Percentiles rank a stretch among this genome's conserved stretches.
phyloP scores from a whole-genome alignment of 495 filamentous ascomycete species.

The Choiromyces venosus region DNA sequence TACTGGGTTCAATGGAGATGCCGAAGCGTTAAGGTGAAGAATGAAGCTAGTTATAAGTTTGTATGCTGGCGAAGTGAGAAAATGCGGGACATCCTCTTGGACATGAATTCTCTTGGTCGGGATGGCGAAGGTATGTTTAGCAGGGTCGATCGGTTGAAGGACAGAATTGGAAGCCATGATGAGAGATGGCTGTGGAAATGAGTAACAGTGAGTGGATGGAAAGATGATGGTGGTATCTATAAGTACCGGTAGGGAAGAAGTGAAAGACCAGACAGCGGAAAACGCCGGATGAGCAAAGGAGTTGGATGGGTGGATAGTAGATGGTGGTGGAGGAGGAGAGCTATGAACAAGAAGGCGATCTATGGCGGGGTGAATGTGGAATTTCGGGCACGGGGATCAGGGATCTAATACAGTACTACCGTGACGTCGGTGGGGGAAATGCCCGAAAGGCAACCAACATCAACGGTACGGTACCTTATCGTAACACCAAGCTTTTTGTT shows the following conservation, averaged over 20 bases:
- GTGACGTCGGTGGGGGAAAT: not conserved
- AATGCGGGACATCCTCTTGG: slow-evolving; percentile 67
- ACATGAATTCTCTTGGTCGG: slow-evolving; percentile 76
- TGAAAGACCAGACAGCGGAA: not conserved
- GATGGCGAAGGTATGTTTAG: slow-evolving; percentile 48
- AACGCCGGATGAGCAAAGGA: not conserved
- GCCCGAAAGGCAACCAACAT: too few relatives aligned
- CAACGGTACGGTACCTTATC: not conserved
- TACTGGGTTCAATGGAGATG: slow-evolving; percentile 61
- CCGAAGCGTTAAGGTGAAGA: slow-evolving; percentile 77
- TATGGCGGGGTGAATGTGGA: not conserved
- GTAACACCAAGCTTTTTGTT: not conserved
- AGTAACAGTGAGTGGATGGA: not conserved
- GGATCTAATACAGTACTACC: not conserved
- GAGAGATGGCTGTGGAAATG: slow-evolving; percentile 2
- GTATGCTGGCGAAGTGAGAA: slow-evolving; percentile 74
- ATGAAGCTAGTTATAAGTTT: slow-evolving; percentile 78
- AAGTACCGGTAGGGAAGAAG: not conserved
- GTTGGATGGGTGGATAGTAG: not conserved
- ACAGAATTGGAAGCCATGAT: slow-evolving; percentile 3
- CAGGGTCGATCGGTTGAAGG: slow-evolving; percentile 22
- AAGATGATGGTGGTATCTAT: slow-evolving; percentile 10
- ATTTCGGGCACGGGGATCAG: slow-evolving; percentile 1
- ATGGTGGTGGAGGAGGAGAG: not conserved
- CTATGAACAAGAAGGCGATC: not conserved